phyloP scores from a whole-genome alignment of 306 rosid species.

The Purshia tridentata region DNA sequence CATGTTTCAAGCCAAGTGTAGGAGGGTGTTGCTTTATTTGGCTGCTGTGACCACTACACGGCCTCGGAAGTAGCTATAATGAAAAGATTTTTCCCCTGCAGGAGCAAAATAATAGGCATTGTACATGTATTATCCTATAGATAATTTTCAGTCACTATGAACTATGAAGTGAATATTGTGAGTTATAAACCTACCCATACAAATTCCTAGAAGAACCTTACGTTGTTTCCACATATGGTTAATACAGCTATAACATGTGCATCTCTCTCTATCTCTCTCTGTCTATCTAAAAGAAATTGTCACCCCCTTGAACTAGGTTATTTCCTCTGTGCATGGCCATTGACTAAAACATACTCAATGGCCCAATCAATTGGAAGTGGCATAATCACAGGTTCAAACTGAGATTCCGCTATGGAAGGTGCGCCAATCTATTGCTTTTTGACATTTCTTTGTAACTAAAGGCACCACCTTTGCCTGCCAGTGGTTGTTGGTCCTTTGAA shows the following conservation, averaged over 20 bases:
- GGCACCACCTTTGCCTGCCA: conserved; percentile 5
- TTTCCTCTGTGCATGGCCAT: conserved; percentile 10
- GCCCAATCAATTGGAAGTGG: background rate
- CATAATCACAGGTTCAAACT: conserved; percentile 15
- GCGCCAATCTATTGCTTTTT: conserved; percentile 1
- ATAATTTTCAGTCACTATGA: background rate
- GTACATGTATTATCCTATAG: conserved; percentile 1
- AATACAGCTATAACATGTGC: conserved; percentile 4
- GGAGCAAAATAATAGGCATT: background rate
- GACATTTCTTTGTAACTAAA: conserved; percentile 13
- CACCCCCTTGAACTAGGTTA: conserved; percentile 6
- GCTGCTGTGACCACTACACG: background rate
- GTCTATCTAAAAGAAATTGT: background rate
- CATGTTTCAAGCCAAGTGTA: background rate
- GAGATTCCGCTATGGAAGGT: conserved; percentile 15
- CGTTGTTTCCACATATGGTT: background rate
- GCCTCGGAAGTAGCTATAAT: background rate
- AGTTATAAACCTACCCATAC: conserved; percentile 10
- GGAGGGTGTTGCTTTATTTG: background rate
- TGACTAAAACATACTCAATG: background rate
- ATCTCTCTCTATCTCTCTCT: background rate
- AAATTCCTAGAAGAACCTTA: background rate
- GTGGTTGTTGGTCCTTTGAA: conserved; percentile 44
- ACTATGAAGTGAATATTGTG: background rate
- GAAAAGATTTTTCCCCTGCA: background rate